A percentile compares a stretch with the other conserved stretches of the same genome.
These are phyloP conservation scores for Pittosporum tobira DNA, from an alignment of 129 eudicot genomes.

Conservation along the genomic window DNA sequence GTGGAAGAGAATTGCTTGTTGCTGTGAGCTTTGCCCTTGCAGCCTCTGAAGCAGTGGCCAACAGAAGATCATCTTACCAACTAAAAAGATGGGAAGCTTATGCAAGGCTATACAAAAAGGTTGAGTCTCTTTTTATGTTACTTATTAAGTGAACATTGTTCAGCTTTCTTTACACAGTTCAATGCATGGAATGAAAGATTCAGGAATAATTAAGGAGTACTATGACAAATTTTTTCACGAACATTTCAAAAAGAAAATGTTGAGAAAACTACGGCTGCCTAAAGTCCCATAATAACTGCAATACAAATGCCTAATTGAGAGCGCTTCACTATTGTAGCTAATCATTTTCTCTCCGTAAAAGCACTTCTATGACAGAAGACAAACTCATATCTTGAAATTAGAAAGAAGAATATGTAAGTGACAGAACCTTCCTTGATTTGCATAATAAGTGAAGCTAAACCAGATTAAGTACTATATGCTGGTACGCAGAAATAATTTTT, in stretches of 20 bases:
- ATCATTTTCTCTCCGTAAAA: background rate
- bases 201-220: too few relatives aligned
- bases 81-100: constrained; percentile 91
- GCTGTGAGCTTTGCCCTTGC: constrained; percentile 81
- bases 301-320: too few relatives aligned
- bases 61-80: constrained; percentile 72
- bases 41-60: constrained; percentile 90
- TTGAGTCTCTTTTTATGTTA: constrained; percentile 9
- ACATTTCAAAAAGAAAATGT: too few relatives aligned
- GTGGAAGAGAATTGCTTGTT: constrained; percentile 81
- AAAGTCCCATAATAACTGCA: too few relatives aligned
- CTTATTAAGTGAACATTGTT: background rate
- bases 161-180: background rate
- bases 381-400: too few relatives aligned
- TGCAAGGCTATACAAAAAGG: constrained; percentile 89
- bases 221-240: too few relatives aligned
- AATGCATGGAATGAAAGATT: too few relatives aligned
- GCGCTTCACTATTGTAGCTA: background rate
- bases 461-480: too few relatives aligned
- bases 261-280: too few relatives aligned
- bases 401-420: background rate
- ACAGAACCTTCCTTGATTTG: background rate
- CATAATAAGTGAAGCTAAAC: too few relatives aligned
- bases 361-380: background rate
- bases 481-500: background rate